Base-by-base conservation (phyloP, 805 yeast species). In the Candida cerambycidarum region DNA sequence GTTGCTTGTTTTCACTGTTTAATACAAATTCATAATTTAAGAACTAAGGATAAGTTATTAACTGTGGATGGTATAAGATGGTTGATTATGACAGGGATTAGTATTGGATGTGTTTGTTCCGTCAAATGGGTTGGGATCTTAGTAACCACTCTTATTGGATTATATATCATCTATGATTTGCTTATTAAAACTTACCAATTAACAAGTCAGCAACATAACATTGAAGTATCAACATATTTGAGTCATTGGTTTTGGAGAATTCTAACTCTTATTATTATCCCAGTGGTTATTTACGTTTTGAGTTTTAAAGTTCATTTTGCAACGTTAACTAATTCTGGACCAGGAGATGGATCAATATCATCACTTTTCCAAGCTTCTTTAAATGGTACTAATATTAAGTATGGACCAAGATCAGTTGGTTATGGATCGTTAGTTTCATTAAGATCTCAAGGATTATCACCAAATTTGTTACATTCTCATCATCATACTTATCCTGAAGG, bases 271-370 rank as follows among this genome's bases (percentile, higher is more conserved):
- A 87, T 93, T 32, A 33, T 84, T 1, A 61, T 89, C 14, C 99
- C 99, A 2, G 57, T 82, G 21, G 23, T 73, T 23, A 78, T 92
- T 17, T 93, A 88, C 57, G 58, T 86, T 56, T 55, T 75, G 24
- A 79, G 83, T 55, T 93, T 93, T 75, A 85, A 82, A 58, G 68
- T 86, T 32, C 99, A 93, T 62, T 93, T 93, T 54, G 55, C 75
- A 14, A 67, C 89, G 29, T 75, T 93, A 44, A 79, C 76, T 55
- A 82, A 81, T 54, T 78, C 95, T 1, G 99, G 99, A 14, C 82
- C 96, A 0, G 99, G 98, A 32, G 96, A 92, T 62, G 85, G 95
- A 2, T 82, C 93, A 40, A 87, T 93, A 69, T 83, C 93, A 13
- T 83, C 97, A 0, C 73, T 92, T 40, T 83, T 93, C 65, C 99